Evolutionary conservation across 768 basidiomycete genomes (phyloP).

Genomic region (Tubosaeta sp.): DNA sequence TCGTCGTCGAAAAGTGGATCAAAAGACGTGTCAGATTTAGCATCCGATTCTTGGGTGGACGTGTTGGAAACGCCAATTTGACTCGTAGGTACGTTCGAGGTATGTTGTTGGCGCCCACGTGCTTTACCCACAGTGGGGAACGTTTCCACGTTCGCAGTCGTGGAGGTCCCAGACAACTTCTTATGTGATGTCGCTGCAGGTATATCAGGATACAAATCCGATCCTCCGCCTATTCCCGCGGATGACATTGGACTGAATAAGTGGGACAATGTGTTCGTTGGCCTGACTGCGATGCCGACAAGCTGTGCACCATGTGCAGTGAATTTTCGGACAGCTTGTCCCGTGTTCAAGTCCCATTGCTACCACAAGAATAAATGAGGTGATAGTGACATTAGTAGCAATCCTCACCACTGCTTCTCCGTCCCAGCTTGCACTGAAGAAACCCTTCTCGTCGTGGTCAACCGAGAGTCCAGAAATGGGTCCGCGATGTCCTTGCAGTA

Average conservation of each 20-base stretch:
- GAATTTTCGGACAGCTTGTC: constrained; percentile 71
- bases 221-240: constrained; percentile 23
- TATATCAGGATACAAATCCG: constrained; percentile 14
- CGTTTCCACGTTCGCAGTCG: constrained; percentile 22
- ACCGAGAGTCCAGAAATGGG: constrained; percentile 85
- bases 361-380: constrained; percentile 29
- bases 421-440: constrained; percentile 95
- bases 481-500: constrained; percentile 62
- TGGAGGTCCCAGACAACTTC: constrained; percentile 11
- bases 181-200: constrained; percentile 5
- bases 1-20: constrained; percentile 92
- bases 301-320: constrained; percentile 82
- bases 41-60: constrained; percentile 44
- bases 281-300: constrained; percentile 74
- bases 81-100: constrained; percentile 16
- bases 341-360: constrained; percentile 99
- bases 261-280: constrained; percentile 41
- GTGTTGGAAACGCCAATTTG: constrained; percentile 24
- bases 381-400: neutral
- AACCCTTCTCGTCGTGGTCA: constrained; percentile 74
- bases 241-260: constrained; percentile 24
- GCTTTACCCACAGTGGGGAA: constrained; percentile 15
- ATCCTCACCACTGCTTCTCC: constrained; percentile 74
- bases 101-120: constrained; percentile 14
- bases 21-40: constrained; percentile 75